Conservation (phyloP, 192 early-diverging fungal species). For the Backusella sp. region DNA sequence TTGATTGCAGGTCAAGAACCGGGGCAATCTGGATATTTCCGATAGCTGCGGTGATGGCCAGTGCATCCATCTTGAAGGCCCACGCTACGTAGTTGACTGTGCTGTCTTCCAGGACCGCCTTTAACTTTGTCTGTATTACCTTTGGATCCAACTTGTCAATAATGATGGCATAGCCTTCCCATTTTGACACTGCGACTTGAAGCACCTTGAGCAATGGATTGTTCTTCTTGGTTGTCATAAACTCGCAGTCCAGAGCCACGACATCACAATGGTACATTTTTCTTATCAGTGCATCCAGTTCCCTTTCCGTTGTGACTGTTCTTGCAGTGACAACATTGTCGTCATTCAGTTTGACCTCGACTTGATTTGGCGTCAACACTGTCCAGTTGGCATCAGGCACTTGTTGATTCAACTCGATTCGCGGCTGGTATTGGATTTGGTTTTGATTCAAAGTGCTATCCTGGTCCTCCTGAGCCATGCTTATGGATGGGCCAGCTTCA, state of each 20-base stretch:
- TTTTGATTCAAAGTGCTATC: not conserved
- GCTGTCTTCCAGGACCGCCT: slow-evolving; percentile 5
- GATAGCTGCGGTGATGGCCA: slow-evolving; percentile 23
- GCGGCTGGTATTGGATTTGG: not conserved
- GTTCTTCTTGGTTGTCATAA: slow-evolving; percentile 20
- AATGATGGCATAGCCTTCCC: slow-evolving; percentile 24
- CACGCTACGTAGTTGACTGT: slow-evolving; percentile 15
- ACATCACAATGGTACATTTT: not conserved
- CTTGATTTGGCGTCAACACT: not conserved
- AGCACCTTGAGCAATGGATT: slow-evolving; percentile 27
- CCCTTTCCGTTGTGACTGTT: slow-evolving; percentile 13
- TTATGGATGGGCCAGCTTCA: not conserved
- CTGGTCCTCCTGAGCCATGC: not conserved
- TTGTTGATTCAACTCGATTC: not conserved
- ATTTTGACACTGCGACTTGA: slow-evolving; percentile 26
- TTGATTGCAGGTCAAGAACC: slow-evolving; percentile 34
- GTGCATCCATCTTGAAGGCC: slow-evolving; percentile 31
- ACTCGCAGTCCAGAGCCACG: slow-evolving; percentile 37
- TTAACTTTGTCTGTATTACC: not conserved
- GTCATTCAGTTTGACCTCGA: not conserved
- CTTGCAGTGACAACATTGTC: slow-evolving; percentile 1
- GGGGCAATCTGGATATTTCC: slow-evolving; percentile 2
- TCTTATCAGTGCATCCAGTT: slow-evolving; percentile 15
- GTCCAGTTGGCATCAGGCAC: not conserved
- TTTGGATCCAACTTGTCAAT: slow-evolving; percentile 9